Conservation (phyloP, 208 protist species). For the Leishmania tarentolae region DNA sequence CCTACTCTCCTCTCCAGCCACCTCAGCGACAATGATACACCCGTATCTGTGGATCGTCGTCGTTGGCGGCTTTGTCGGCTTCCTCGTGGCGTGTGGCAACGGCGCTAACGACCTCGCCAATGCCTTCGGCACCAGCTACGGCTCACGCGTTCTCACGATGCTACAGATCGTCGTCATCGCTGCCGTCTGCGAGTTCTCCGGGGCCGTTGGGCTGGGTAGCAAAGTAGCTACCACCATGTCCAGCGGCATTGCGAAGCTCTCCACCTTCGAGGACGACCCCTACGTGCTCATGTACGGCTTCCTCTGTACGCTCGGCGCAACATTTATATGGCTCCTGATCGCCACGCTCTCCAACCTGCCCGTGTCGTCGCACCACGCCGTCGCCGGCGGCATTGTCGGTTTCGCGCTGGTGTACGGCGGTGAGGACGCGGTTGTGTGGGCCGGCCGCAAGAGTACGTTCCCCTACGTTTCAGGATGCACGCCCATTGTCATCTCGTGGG, state of each 20-base stretch:
- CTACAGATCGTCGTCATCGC: conserved; percentile 76
- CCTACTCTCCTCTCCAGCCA: background rate
- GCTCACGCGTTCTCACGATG: conserved; percentile 66
- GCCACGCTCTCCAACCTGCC: conserved; percentile 51
- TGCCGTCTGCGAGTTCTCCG: conserved; percentile 69
- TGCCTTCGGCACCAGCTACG: conserved; percentile 87
- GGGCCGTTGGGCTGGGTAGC: conserved; percentile 61
- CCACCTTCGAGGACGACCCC: conserved; percentile 48
- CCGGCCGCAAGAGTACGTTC: conserved; percentile 40
- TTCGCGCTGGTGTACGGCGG: conserved; percentile 75
- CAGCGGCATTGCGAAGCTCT: conserved; percentile 57
- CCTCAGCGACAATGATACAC: conserved; percentile 32
- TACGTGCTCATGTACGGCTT: conserved; percentile 84
- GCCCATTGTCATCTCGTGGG: conserved; percentile 67
- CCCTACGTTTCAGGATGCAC: conserved; percentile 57
- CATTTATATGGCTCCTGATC: conserved; percentile 58
- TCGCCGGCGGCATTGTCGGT: conserved; percentile 71
- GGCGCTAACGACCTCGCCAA: conserved; percentile 92
- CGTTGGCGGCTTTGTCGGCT: conserved; percentile 61
- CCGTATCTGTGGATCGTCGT: conserved; percentile 79
- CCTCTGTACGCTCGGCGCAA: conserved; percentile 48
- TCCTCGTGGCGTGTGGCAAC: conserved; percentile 74
- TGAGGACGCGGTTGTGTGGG: conserved; percentile 49
- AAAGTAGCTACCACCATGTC: conserved; percentile 67
- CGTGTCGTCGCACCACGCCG: conserved; percentile 66